Evolutionary conservation across 2,329 filamentous ascomycete genomes (phyloP).

Genomic region (Colletotrichum musicola): DNA sequence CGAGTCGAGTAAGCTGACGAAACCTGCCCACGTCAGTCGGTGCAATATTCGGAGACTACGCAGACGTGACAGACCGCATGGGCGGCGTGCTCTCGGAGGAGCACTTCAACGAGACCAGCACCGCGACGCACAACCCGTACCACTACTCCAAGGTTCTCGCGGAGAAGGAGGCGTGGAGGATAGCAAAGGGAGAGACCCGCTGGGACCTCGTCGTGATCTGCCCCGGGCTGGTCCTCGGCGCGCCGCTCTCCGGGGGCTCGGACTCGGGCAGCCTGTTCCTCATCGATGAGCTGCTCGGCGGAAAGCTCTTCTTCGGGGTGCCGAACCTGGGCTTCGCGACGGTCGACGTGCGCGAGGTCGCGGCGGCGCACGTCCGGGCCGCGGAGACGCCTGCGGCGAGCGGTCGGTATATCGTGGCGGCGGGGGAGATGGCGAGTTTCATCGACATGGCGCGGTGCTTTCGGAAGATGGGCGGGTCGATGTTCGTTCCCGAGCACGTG

Average conservation of each 20-base stretch:
- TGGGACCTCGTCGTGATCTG: slow-evolving; percentile 46
- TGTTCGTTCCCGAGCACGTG: background rate
- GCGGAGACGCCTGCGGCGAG: slow-evolving; percentile 23
- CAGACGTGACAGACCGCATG: slow-evolving; percentile 42
- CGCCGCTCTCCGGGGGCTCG: slow-evolving; percentile 41
- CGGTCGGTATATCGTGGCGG: slow-evolving; percentile 14
- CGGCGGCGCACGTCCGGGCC: slow-evolving; percentile 35
- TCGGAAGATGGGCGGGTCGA: background rate
- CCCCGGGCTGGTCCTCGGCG: slow-evolving; percentile 44
- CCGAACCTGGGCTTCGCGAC: slow-evolving; percentile 42
- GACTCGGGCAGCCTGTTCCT: slow-evolving; percentile 45
- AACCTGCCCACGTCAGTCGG: slow-evolving; percentile 32
- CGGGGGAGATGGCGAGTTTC: background rate
- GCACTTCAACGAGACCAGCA: slow-evolving; percentile 45
- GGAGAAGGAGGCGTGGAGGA: slow-evolving; percentile 45
- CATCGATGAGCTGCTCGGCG: slow-evolving; percentile 43
- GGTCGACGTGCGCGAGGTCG: slow-evolving; percentile 41
- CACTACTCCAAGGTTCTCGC: slow-evolving; percentile 45
- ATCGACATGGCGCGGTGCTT: background rate
- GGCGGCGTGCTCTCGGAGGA: slow-evolving; percentile 40
- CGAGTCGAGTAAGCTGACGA: background rate
- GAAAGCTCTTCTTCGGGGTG: slow-evolving; percentile 42
- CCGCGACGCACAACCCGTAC: slow-evolving; percentile 44
- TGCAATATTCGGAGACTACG: slow-evolving; percentile 44
- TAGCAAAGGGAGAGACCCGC: slow-evolving; percentile 41